Evolutionary conservation across 2,329 filamentous ascomycete species (phyloP), one percentile per base, ranked within the genome.

Genomic region (Fusarium decemcellulare): DNA sequence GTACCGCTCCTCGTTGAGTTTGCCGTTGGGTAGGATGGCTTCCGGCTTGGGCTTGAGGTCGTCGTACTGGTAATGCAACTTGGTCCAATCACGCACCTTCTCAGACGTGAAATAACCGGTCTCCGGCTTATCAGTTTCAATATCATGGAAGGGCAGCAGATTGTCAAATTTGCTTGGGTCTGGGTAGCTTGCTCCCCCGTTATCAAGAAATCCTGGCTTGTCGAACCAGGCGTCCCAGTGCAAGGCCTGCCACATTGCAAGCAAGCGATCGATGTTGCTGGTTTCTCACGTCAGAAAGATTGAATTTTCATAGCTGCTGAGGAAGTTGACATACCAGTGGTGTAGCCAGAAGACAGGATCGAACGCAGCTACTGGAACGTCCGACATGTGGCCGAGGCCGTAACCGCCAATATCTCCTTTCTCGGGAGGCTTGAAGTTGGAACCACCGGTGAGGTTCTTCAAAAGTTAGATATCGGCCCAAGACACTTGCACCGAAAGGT

Each of bases 321-420:
- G 32, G 7, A 6, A 10, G 12, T 4, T 11, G 18, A 48, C 65
- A 15, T 57, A 70, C 67, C 82, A 77, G 75, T 91, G 89, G 71
- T 91, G 88, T 6, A 91, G 78, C 84, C 85, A 90, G 77, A 91
- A 92, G 9, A 88, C 77, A 0, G 90, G 89, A 74, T 92, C 90
- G 74, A 90, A 92, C 0, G 87, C 84, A 11, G 89, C 86, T 63
- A 87, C 87, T 34, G 85, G 82, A 12, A 85, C 81, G 63, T 83
- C 84, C 16, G 78, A 81, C 86, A 87, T 90, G 66, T 89, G 87
- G 2, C 89, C 88, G 15, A 71, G 64, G 12, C 60, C 65, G 10
- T 5, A 10, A 9, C 11, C 15, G 32, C 8, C 8, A 11, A 11
- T 9, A 34, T 11, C 32, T 34, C 32, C 18, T 23, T 23, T 23